Percentiles rank a stretch among this genome's conserved stretches.
Evolutionary conservation across 345 rosid genomes (phyloP).

Genomic region (Clarkia xantiana): DNA sequence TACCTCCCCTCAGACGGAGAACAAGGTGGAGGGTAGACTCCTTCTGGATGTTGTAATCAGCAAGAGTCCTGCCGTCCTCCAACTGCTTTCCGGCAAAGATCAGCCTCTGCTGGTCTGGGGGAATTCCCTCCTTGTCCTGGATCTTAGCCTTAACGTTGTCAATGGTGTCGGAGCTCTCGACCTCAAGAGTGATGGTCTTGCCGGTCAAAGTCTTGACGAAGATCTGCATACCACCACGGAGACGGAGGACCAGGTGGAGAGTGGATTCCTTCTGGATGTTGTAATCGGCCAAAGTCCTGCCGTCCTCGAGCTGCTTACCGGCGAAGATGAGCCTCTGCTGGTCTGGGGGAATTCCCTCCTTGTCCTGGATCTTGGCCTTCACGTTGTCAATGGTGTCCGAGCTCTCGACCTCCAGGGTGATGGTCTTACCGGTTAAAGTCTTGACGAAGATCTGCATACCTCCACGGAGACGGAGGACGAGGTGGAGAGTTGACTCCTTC

Average conservation of each 20-base stretch:
- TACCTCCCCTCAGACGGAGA: conserved; percentile 26
- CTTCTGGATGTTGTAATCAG: conserved; percentile 27
- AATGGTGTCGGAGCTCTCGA: conserved; percentile 24
- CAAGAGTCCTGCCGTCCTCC: conserved; percentile 25
- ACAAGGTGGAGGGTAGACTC: conserved; percentile 28
- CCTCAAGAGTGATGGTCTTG: conserved; percentile 26
- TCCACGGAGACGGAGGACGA: conserved; percentile 14
- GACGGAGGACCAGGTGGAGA: conserved; percentile 22
- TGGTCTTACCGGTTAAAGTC: conserved; percentile 26
- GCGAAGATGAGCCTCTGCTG: conserved; percentile 28
- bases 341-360: conserved; percentile 28
- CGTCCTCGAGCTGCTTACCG: conserved; percentile 28
- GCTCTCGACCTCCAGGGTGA: conserved; percentile 25
- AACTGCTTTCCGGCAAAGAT: conserved; percentile 29
- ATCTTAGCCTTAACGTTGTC: conserved; percentile 24
- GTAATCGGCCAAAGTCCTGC: conserved; percentile 24
- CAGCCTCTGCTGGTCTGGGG: conserved; percentile 29
- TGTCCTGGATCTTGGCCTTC: conserved; percentile 26
- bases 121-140: conserved; percentile 28
- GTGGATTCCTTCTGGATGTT: conserved; percentile 30
- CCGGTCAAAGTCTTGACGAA: conserved; percentile 27
- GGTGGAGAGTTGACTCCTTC: conserved; percentile 14
- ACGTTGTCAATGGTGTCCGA: conserved; percentile 27
- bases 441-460: conserved; percentile 25
- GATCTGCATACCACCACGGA: conserved; percentile 26